Evolutionary conservation across 163 green algal genomes (phyloP).

Genomic region (Botryococcus braunii): DNA sequence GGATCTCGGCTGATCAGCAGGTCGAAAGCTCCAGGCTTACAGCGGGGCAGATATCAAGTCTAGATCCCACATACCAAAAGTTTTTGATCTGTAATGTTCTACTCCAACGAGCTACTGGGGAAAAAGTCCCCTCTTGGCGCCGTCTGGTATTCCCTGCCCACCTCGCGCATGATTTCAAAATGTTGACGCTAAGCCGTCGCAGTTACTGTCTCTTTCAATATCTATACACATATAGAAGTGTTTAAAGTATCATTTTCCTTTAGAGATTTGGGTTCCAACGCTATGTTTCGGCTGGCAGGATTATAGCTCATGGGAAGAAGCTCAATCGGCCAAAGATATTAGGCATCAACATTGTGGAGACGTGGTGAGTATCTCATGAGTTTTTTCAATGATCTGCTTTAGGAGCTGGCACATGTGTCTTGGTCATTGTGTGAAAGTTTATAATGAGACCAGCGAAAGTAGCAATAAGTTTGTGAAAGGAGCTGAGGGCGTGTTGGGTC

Average conservation of each 20-base stretch:
- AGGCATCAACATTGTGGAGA: slow-evolving; percentile 49
- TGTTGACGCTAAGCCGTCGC: not conserved
- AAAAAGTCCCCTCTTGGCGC: not conserved
- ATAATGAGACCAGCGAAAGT: not conserved
- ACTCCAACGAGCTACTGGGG: not conserved
- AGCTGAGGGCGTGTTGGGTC: not conserved
- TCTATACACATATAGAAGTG: not conserved
- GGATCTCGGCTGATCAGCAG: no score
- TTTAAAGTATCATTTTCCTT: not conserved
- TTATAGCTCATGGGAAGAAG: slow-evolving; percentile 67
- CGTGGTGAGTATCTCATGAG: slow-evolving; percentile 41
- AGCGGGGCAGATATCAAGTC: no score
- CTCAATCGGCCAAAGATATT: slow-evolving; percentile 48
- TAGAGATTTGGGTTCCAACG: not conserved
- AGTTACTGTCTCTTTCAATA: not conserved
- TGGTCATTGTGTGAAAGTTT: not conserved
- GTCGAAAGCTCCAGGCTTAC: no score
- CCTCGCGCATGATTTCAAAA: not conserved
- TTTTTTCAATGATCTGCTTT: not conserved
- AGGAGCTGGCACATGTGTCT: not conserved
- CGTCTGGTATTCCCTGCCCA: not conserved
- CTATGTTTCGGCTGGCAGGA: slow-evolving; percentile 43
- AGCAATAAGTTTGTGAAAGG: not conserved
- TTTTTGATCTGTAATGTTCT: no score
- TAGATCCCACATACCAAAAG: no score